Evolutionary conservation across 768 basidiomycete genomes (phyloP).

Genomic region (Boletales sp.): DNA sequence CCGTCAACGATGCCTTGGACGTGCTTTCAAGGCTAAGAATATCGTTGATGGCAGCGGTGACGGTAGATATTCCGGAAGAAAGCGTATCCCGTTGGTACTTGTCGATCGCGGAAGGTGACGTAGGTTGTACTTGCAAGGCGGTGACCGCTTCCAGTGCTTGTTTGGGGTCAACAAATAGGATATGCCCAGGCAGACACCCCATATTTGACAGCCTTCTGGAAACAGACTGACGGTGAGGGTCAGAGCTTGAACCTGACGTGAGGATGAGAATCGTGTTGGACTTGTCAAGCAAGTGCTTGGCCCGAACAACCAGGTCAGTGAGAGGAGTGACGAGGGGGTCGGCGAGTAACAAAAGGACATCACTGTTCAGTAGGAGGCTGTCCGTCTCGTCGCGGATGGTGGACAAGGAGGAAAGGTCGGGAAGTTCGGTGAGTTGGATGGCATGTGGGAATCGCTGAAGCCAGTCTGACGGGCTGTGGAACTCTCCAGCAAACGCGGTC

Average conservation of each 20-base stretch:
- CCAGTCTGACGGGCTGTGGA: constrained; percentile 50
- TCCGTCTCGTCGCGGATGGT: constrained; percentile 13
- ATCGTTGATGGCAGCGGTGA: constrained; percentile 39
- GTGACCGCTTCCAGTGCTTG: constrained; percentile 56
- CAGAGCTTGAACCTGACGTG: constrained; percentile 23
- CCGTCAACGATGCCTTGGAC: constrained; percentile 8
- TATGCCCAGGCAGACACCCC: constrained; percentile 23
- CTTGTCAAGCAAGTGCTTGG: constrained; percentile 27
- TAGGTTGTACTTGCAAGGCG: constrained; percentile 42
- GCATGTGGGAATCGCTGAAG: constrained; percentile 53
- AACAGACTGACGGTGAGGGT: constrained; percentile 13
- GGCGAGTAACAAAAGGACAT: constrained; percentile 60
- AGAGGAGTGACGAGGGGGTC: constrained; percentile 57
- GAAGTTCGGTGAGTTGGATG: constrained; percentile 44
- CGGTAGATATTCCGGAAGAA: constrained; percentile 52
- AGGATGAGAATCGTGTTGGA: constrained; percentile 46
- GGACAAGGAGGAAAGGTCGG: constrained; percentile 16
- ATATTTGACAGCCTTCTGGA: constrained; percentile 21
- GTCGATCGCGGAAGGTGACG: constrained; percentile 51
- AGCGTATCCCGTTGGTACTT: constrained; percentile 61
- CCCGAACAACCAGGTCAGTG: constrained; percentile 29
- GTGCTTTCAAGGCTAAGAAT: constrained; percentile 7
- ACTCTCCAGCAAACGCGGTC: constrained; percentile 15
- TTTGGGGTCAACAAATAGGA: constrained; percentile 54
- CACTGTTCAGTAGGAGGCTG: constrained; percentile 38